Base-by-base conservation (phyloP, 2,329 filamentous ascomycete species). In the Colletotrichum sp. region DNA sequence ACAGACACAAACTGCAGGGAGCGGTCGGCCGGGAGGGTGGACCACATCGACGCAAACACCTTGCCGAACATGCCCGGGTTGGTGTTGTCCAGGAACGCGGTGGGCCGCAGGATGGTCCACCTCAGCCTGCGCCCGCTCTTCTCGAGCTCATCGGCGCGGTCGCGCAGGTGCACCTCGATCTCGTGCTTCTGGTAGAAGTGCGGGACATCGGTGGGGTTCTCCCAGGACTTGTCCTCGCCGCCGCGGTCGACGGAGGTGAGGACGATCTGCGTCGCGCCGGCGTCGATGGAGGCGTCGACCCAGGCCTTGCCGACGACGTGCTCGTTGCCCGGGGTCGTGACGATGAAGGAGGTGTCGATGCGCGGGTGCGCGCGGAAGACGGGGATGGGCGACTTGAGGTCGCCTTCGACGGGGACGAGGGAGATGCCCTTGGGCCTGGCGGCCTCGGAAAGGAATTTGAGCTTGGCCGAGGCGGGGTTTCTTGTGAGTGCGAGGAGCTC, bases 191-290 rank as follows among this genome's bases (percentile, higher is more conserved):
- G 71, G 24, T 77, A 73, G 34, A 79, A 79, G 38, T 81, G 79
- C n/a, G 79, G 79, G 2, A 81, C 76, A 10, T 70, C 64, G 12
- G 79, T 81, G 4, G 79, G 74, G 7, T 79, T 73, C 1, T 61
- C 28, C 79, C 79, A 80, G 7, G 78, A 81, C 52, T 63, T 71
- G n/a, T 78, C 65, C 26, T 81, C 78, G 24, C 80, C 79, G 16
- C 79, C 79, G 5, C 79, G 78, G 18, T 81, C 79, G 24, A 81
- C 79, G 5, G 77, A 77, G n/a, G 77, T 77, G 18, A 81, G 78
- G 7, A 81, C 80, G 71, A 81, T 90, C 24, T 80, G 80, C 70
- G 87, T 85, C 61, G 92, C 89, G 12, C 86, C 86, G 32, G 90
- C 83, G 4, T 81, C 78, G 21, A 77, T 38, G 10, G 79, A 79